Base-by-base conservation (phyloP, 192 early-diverging fungal genomes). In the Coemansia sp. region DNA sequence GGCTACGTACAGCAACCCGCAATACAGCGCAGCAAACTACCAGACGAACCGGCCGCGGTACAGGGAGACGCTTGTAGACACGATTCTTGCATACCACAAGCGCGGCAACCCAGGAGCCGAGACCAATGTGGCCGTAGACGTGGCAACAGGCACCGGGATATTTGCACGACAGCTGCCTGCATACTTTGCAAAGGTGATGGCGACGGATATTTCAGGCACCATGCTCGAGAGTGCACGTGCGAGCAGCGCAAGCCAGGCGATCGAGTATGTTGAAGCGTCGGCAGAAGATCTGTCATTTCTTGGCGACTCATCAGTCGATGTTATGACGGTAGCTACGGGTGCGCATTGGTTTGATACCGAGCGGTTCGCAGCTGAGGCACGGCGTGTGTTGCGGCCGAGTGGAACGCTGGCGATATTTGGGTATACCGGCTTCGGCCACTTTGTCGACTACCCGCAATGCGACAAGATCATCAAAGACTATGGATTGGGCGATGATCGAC, bases 71-170 rank as follows among this genome's bases (percentile, higher is more conserved):
- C 70, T 81, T 7, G 69, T 58, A 8, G 70, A 71, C 22, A 42
- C 23, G 4, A 69, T 75, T n/a, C 26, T 75, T 5, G 59, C 55
- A 9, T 75, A 51, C 60, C 78, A 81, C 66, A 57, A 66, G 25
- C 46, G 59, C 25, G 48, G 49, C 5, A 65, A 64, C 26, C 65
- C 80, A 11, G 52, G 34, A 4, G 71, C 70, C 2, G 49, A 26
- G 5, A 67, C 72, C 14, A 60, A 64, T 25, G 65, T 83, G 4
- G 76, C 65, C 4, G 73, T 83, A 2, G 82, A 83, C 42, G 69
- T 83, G 1, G 82, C 76, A 21, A 73, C 76, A 4, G 82, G 82
- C 4, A 83, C 82, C 2, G 82, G 82, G 2, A 72, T 75, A 38
- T 68, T 83, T 65, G 72, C 75, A 2, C 67, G 68, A 28, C 71